Evolutionary conservation across 345 rosid species (phyloP), one percentile per base, ranked within the genome.

Genomic region (Eucalyptus leucophloia): DNA sequence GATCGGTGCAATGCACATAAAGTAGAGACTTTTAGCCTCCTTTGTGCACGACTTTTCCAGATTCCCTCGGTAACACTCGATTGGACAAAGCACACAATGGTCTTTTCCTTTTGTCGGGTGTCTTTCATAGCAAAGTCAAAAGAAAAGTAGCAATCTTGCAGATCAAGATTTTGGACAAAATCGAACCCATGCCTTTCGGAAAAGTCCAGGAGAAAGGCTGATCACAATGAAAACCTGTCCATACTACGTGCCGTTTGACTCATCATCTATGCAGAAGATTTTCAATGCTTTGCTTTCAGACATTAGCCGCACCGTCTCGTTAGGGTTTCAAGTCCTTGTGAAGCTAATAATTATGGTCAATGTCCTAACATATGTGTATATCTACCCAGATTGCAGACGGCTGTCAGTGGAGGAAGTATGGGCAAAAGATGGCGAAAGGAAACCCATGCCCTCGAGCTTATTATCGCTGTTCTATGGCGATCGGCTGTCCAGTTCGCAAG

Each of bases 381-480:
- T 58, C n/a, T 62, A 12, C 26, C 50, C 87, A 94, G 96, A 95
- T 95, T 44, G 86, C 94, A 21, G 96, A 95, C 88, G 96, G 96
- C 2, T 95, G 96, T 67, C 96, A 95, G 87, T 95, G 96, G 96
- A 92, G 96, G 81, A 95, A 95, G 49, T 95, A 95, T 47, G 96
- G 96, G 14, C 96, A 95, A 34, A 95, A 95, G 91, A 94, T 94
- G 93, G 96, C 96, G 6, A 95, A 95, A 89, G 96, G 96, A 86
- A 95, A 95, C 88, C 96, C 96, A 5, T 95, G 94, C 62, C 96
- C 96, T 49, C 91, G 96, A 87, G 96, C 96, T 90, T 95, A 95
- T 21, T 95, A 95, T 51, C 92, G 96, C 34, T 95, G 96, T 92
- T 92, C 96, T 86, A 95, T 95, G 96, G 93, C 95, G 2, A 88